Conservation (phyloP, 2,329 filamentous ascomycete genomes). For the Pseudofabraea citricarpa region DNA sequence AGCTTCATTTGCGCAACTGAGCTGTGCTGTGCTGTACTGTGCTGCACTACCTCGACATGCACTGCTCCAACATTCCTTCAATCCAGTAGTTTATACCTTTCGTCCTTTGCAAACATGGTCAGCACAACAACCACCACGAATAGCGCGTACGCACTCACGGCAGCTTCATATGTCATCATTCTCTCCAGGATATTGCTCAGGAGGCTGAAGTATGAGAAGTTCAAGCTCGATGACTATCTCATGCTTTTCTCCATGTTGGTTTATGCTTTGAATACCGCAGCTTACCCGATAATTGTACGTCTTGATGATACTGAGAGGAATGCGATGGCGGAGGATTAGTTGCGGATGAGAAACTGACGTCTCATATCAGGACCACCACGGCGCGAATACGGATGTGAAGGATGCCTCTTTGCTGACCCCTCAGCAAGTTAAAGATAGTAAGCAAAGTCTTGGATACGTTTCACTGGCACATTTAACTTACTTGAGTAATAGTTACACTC, state of each 20-base stretch:
- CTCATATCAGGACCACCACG: slow-evolving; percentile 11
- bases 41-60: too few species aligned
- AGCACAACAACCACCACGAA: slow-evolving; percentile 3
- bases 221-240: slow-evolving; percentile 17
- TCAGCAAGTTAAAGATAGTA: slow-evolving; percentile 2
- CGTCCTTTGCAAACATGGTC: not conserved
- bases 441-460: not conserved
- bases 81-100: too few species aligned
- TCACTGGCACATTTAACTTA: too few species aligned
- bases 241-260: slow-evolving; percentile 13
- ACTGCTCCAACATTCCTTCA: too few species aligned
- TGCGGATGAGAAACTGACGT: not conserved
- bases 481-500: slow-evolving; percentile 7
- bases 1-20: too few species aligned
- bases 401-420: slow-evolving; percentile 4
- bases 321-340: not conserved
- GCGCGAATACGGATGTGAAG: slow-evolving; percentile 9
- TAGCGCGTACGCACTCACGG: slow-evolving; percentile 13
- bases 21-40: too few species aligned
- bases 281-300: slow-evolving; percentile 11
- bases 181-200: slow-evolving; percentile 14
- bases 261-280: slow-evolving; percentile 9
- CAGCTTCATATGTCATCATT: slow-evolving; percentile 14
- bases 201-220: slow-evolving; percentile 15
- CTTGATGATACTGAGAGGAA: too few species aligned